Evolutionary conservation across 192 early-diverging fungal genomes (phyloP), one percentile per base, ranked within the genome.

Genomic region (Jimgerdemannia lactiflua): DNA sequence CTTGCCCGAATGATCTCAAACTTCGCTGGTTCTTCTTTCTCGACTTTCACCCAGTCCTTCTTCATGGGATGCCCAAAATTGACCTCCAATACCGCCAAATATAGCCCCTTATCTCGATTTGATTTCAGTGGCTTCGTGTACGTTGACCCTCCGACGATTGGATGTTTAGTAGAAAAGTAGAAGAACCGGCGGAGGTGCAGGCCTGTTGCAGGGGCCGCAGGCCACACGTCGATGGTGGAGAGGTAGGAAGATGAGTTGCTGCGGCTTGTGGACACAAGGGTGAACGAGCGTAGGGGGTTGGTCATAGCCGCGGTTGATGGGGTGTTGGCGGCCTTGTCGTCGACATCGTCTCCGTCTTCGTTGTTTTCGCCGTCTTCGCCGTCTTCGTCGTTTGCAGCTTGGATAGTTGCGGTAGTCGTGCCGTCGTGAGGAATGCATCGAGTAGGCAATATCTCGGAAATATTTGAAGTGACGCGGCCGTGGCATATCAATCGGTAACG

Each of bases 31-130:
- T 86, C 83, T 6, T 75, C 82, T 10, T 75, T 68, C 17, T 44
- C 40, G 0, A 87, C 77, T 4, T 39, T 9, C 7, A 91, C 66
- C 2, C 4, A 4, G 14, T n/a, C 70, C 67, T 68, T 18, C 19
- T 68, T 68, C 17, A 68, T 40, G 0, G 83, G 82, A 41, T 89
- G 86, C 7, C 75, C 68, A 74, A 92, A 83, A 4, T 82, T 74
- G 0, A 91, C 67, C 3, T 73, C 63, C 6, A 80, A 70, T 20
- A 91, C 71, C 0, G 88, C 80, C 39, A 86, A 74, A 43, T 83
- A 80, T 0, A 88, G 75, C 29, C 91, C 91, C 66, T 92, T 92
- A 78, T 88, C 85, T 10, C 82, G 74, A 71, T 89, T 87, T 43
- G 86, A 82, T 42, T 83, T 79, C 39, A 92, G 78, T 3, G 83